Evolutionary conservation across 2,329 filamentous ascomycete species (phyloP).

Genomic region (Alternaria longipes): DNA sequence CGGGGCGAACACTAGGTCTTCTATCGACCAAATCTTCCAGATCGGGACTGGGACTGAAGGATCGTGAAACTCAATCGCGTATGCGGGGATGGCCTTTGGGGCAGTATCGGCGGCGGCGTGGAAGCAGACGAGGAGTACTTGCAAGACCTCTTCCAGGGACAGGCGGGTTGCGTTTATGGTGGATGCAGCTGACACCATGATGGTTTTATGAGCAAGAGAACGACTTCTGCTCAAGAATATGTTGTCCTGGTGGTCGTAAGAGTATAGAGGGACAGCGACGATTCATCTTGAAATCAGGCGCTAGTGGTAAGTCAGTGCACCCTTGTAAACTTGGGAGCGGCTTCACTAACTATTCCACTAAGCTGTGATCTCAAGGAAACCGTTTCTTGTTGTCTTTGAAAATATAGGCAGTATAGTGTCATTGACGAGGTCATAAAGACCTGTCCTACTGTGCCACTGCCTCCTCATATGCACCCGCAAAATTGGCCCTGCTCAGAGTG

Average conservation of each 20-base stretch:
- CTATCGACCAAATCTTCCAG: neutral
- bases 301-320: neutral
- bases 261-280: neutral
- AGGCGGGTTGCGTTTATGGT: neutral
- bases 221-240: neutral
- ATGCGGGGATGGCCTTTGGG: slow-evolving; percentile 5
- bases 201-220: neutral
- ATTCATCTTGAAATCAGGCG: neutral
- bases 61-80: neutral
- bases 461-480: neutral
- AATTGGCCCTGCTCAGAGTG: neutral
- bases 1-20: slow-evolving; percentile 6
- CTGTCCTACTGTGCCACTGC: neutral
- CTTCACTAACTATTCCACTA: neutral
- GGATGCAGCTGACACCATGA: neutral
- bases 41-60: neutral
- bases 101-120: slow-evolving; percentile 12
- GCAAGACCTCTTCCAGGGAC: slow-evolving; percentile 11
- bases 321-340: neutral
- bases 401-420: neutral
- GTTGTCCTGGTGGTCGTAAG: neutral
- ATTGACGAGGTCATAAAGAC: neutral
- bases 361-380: neutral
- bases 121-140: slow-evolving; percentile 15
- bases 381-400: neutral